Conservation (phyloP, 2,329 filamentous ascomycete species). For the Colletotrichum nymphaeae region DNA sequence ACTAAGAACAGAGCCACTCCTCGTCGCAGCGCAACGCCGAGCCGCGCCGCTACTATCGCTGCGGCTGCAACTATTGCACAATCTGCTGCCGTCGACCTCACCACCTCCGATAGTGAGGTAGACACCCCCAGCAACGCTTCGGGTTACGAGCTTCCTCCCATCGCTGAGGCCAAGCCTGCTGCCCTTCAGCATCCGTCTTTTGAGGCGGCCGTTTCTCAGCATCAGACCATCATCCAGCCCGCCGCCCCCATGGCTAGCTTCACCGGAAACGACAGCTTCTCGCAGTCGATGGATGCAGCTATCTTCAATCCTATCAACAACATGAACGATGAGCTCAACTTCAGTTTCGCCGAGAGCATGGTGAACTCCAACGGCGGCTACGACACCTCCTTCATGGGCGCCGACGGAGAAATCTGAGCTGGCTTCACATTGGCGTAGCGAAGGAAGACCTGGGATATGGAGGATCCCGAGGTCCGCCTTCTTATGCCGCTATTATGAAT, state of each 20-base stretch:
- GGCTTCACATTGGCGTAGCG: too few species aligned
- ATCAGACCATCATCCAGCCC: slow-evolving; percentile 1
- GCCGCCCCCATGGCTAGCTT: background rate
- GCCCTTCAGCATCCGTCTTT: slow-evolving; percentile 10
- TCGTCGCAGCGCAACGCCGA: slow-evolving; percentile 28
- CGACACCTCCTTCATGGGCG: slow-evolving; percentile 40
- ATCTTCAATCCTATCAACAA: background rate
- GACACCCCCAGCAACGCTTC: slow-evolving; percentile 33
- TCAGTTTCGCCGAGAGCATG: slow-evolving; percentile 23
- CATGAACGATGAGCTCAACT: slow-evolving; percentile 3
- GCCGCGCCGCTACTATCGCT: slow-evolving; percentile 35
- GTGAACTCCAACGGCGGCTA: background rate
- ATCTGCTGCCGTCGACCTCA: slow-evolving; percentile 35
- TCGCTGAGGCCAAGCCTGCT: slow-evolving; percentile 16
- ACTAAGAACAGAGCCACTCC: slow-evolving; percentile 9
- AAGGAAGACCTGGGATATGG: background rate
- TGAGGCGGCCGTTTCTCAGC: background rate
- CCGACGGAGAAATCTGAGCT: slow-evolving; percentile 51
- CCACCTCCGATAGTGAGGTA: slow-evolving; percentile 36
- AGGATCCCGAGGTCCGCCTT: background rate
- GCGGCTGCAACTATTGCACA: slow-evolving; percentile 29
- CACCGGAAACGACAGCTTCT: slow-evolving; percentile 11
- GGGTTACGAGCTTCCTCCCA: slow-evolving; percentile 13
- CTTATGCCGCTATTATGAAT: background rate
- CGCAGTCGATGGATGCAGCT: background rate